phyloP scores from a whole-genome alignment of 1,139 yeast genomes.

The Suhomyces guaymorum region DNA sequence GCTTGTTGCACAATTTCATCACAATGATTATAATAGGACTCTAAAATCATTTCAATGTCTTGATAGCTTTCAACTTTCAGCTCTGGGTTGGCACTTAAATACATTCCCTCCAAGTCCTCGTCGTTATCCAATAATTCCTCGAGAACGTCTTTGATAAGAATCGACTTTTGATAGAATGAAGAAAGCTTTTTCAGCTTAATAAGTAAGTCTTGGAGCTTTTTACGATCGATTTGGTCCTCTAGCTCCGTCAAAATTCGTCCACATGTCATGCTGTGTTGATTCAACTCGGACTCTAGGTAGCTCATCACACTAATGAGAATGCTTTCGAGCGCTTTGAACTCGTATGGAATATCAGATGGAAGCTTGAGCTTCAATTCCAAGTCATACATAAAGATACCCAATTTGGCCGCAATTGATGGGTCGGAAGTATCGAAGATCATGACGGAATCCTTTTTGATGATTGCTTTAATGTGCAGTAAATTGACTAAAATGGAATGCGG shows the following conservation, averaged over 20 bases:
- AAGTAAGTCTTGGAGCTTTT: constrained; percentile 74
- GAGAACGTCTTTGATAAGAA: constrained; percentile 77
- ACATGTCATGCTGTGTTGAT: constrained; percentile 68
- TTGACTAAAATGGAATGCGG: constrained; percentile 74
- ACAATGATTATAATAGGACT: constrained; percentile 90
- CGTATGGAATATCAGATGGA: constrained; percentile 54
- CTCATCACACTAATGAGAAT: constrained; percentile 83
- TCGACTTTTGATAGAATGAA: constrained; percentile 81
- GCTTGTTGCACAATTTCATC: constrained; percentile 96
- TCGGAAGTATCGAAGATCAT: constrained; percentile 77
- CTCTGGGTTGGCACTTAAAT: constrained; percentile 51
- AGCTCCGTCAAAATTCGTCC: constrained; percentile 78
- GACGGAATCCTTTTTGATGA: constrained; percentile 77
- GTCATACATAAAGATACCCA: constrained; percentile 85
- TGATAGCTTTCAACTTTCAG: constrained; percentile 52
- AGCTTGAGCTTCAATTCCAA: constrained; percentile 73
- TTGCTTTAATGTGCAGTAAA: constrained; percentile 81
- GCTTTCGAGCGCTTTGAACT: constrained; percentile 86
- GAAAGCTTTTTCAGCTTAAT: constrained; percentile 79
- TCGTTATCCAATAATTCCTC: constrained; percentile 87
- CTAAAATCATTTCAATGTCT: constrained; percentile 87
- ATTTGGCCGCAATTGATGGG: constrained; percentile 53
- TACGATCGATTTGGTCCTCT: constrained; percentile 83
- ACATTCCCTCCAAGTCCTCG: constrained; percentile 86
- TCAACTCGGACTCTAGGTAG: constrained; percentile 82